Percentiles rank a stretch among this genome's conserved stretches.
phyloP scores from a whole-genome alignment of 2,329 filamentous ascomycete genomes.

The Fusarium paranaense region DNA sequence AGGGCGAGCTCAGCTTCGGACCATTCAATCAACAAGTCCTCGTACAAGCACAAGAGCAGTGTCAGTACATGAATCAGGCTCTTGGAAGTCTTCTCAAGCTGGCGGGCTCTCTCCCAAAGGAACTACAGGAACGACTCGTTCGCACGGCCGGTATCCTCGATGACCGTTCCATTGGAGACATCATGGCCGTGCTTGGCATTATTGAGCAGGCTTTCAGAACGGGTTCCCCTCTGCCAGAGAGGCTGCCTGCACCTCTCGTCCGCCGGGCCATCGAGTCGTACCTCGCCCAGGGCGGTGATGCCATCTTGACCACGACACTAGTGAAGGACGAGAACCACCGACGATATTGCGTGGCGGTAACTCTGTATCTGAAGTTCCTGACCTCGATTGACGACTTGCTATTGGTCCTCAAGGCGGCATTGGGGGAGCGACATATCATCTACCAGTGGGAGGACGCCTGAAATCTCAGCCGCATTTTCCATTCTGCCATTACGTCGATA shows the following conservation, averaged over 20 bases:
- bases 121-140: constrained; percentile 55
- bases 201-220: constrained; percentile 61
- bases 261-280: constrained; percentile 49
- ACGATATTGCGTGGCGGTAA: constrained; percentile 59
- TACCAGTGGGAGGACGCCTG: constrained; percentile 43
- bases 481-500: not conserved
- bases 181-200: constrained; percentile 62
- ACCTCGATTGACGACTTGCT: constrained; percentile 58
- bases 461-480: not conserved
- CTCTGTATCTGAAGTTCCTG: constrained; percentile 57
- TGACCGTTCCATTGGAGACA: constrained; percentile 58
- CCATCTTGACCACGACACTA: constrained; percentile 47
- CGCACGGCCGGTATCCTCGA: constrained; percentile 54
- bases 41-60: constrained; percentile 46
- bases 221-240: constrained; percentile 59
- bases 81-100: constrained; percentile 47
- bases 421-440: constrained; percentile 56
- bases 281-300: constrained; percentile 26
- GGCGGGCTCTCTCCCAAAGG: constrained; percentile 52
- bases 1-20: constrained; percentile 46
- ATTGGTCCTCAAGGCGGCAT: constrained; percentile 54
- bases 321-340: constrained; percentile 57
- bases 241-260: constrained; percentile 60
- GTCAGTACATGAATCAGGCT: constrained; percentile 50
- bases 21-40: constrained; percentile 48